Base-by-base conservation (phyloP, 2,329 filamentous ascomycete genomes). In the Hirsutella minnesotensis region DNA sequence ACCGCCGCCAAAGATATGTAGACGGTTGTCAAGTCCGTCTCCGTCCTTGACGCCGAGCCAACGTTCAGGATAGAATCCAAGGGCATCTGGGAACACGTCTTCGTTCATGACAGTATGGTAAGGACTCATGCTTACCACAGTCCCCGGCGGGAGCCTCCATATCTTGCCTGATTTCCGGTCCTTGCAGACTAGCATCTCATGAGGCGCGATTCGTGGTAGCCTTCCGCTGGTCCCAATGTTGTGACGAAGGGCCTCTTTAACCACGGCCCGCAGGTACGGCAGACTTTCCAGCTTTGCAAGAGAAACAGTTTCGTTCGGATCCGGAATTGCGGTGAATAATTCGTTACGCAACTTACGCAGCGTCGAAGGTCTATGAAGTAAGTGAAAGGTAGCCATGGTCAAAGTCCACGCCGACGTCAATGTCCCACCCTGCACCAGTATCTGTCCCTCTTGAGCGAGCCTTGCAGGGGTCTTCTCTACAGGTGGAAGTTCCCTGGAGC, bases 221-320 rank as follows among this genome's bases (percentile, higher is more conserved):
- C 66, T 54, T 41, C 69, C 62, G n/a, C 64, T 68, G 3, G 70
- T 62, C 12, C 64, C 64, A 13, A 71, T 66, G 41, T 71, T 65
- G 4, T 73, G 55, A 7, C 73, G 65, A 49, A 74, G 58, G 0
- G 67, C 59, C 53, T 77, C 73, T 38, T 67, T 69, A 43, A 76
- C 61, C 3, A 73, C 67, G n/a, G 68, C 70, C 22, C 63, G 55
- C 21, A 75, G 61, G 47, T 72, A 74, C 0, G 63, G 62, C 22
- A 67, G 51, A 34, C 48, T 56, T 42, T 64, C 60, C 2, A 65
- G 50, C 36, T 50, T 47, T 3, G 57, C 51, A 12, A 61, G 46
- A 5, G 59, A 48, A 5, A 53, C 45, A 2, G 50, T 42, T 38
- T 57, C 52, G 36, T 55, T 45, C 10, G 54, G 49, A 34, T 62